Evolutionary conservation across 148 eudicot species (phyloP).

Genomic region (Chenopodium suecicum): DNA sequence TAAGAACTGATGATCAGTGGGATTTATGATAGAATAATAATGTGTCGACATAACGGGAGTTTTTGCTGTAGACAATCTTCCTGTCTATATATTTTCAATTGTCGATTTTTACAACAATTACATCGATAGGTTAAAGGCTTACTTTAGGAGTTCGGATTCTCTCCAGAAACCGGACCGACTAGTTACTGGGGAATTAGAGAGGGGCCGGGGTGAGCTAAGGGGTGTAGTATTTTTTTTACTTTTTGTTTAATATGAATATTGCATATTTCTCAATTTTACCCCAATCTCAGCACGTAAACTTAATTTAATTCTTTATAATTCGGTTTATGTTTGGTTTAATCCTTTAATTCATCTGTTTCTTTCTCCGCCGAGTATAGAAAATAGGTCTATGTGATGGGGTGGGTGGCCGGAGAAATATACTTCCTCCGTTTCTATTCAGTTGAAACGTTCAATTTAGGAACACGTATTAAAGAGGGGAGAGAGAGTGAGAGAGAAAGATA

Average conservation of each 20-base stretch:
- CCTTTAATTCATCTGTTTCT: background rate
- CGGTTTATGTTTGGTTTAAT: too few relatives aligned
- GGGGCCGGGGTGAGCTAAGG: background rate
- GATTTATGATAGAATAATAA: background rate
- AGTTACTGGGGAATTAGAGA: background rate
- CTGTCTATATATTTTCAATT: background rate
- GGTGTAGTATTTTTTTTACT: background rate
- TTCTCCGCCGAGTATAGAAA: too few relatives aligned
- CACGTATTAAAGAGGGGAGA: too few relatives aligned
- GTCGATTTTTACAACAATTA: background rate
- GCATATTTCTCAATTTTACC: background rate
- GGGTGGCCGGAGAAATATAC: too few relatives aligned
- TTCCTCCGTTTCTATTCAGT: too few relatives aligned
- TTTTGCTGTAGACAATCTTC: slow-evolving; percentile 2
- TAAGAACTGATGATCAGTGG: slow-evolving; percentile 18
- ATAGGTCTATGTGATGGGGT: too few relatives aligned
- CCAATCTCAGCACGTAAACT: background rate
- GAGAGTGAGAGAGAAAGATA: too few relatives aligned
- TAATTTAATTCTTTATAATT: too few relatives aligned
- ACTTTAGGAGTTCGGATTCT: background rate
- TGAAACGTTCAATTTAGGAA: too few relatives aligned
- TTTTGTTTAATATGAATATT: too few relatives aligned
- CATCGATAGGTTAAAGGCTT: slow-evolving; percentile 3
- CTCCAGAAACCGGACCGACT: background rate
- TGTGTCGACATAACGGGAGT: slow-evolving; percentile 1